Evolutionary conservation across 2,329 filamentous ascomycete genomes (phyloP).

Genomic region (Aspergillus tamarii): DNA sequence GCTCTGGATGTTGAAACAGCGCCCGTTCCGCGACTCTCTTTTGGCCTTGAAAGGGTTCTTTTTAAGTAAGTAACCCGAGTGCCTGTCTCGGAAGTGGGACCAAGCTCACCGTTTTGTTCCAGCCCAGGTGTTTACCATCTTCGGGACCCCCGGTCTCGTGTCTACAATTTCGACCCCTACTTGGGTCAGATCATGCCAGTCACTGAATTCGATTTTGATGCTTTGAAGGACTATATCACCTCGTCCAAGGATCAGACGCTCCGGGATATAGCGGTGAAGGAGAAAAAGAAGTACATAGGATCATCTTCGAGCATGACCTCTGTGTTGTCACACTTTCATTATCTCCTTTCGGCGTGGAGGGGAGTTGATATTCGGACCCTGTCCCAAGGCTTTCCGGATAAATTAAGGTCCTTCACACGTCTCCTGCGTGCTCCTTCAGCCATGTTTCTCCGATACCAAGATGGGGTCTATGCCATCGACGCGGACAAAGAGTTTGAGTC

Average conservation of each 20-base stretch:
- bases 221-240: conserved; percentile 83
- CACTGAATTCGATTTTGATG: conserved; percentile 86
- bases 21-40: conserved; percentile 65
- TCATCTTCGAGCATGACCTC: conserved; percentile 97
- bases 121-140: conserved; percentile 84
- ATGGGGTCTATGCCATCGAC: conserved; percentile 91
- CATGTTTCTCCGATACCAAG: conserved; percentile 78
- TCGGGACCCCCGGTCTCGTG: conserved; percentile 81
- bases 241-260: conserved; percentile 82
- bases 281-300: conserved; percentile 80
- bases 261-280: conserved; percentile 65
- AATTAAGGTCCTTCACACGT: conserved; percentile 69
- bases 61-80: conserved; percentile 67
- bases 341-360: conserved; percentile 82
- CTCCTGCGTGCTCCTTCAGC: conserved; percentile 75
- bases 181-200: conserved; percentile 91
- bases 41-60: conserved; percentile 83
- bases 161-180: conserved; percentile 98
- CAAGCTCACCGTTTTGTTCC: conserved; percentile 11
- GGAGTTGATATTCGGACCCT: conserved; percentile 67
- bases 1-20: conserved; percentile 50
- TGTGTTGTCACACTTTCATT: conserved; percentile 88
- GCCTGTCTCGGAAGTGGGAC: not conserved
- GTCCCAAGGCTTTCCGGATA: conserved; percentile 67
- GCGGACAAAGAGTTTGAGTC: conserved; percentile 90